Evolutionary conservation across 2,329 filamentous ascomycete species (phyloP).

Genomic region (Hymenoscyphus salicellus): DNA sequence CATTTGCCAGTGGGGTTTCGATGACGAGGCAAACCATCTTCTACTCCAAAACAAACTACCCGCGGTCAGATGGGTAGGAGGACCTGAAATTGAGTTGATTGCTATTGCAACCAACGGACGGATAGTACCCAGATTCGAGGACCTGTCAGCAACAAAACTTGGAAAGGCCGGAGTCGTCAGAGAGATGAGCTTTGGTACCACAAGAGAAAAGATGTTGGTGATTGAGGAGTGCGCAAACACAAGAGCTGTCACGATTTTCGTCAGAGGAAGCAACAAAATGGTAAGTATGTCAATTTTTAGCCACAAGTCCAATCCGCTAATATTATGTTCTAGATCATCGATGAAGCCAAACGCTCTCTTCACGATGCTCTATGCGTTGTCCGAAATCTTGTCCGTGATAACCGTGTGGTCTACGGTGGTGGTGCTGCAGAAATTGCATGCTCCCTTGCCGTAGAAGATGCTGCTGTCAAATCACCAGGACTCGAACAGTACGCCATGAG

Average conservation of each 20-base stretch:
- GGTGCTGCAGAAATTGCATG: constrained; percentile 97
- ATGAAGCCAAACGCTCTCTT: constrained; percentile 95
- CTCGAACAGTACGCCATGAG: constrained; percentile 99
- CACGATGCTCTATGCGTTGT: constrained; percentile 98
- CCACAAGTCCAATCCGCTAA: constrained; percentile 24
- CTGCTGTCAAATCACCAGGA: constrained; percentile 90
- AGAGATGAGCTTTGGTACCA: constrained; percentile 96
- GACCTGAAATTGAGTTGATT: constrained; percentile 96
- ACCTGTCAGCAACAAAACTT: constrained; percentile 85
- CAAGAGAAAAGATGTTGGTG: constrained; percentile 97
- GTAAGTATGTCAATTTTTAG: constrained; percentile 46
- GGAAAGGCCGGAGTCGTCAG: constrained; percentile 85
- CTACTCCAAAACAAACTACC: constrained; percentile 94
- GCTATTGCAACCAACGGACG: constrained; percentile 97
- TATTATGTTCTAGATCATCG: constrained; percentile 70
- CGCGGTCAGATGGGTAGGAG: constrained; percentile 95
- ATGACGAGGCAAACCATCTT: constrained; percentile 97
- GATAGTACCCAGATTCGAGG: constrained; percentile 96
- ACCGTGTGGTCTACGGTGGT: constrained; percentile 95
- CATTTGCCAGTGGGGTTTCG: constrained; percentile 99
- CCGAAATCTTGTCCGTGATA: constrained; percentile 91
- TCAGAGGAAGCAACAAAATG: constrained; percentile 99
- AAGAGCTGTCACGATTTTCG: constrained; percentile 91
- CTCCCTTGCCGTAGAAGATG: constrained; percentile 92
- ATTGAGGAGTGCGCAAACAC: constrained; percentile 99